Conservation (phyloP, 805 yeast genomes). For the Saccharomyces cerevisiae region DNA sequence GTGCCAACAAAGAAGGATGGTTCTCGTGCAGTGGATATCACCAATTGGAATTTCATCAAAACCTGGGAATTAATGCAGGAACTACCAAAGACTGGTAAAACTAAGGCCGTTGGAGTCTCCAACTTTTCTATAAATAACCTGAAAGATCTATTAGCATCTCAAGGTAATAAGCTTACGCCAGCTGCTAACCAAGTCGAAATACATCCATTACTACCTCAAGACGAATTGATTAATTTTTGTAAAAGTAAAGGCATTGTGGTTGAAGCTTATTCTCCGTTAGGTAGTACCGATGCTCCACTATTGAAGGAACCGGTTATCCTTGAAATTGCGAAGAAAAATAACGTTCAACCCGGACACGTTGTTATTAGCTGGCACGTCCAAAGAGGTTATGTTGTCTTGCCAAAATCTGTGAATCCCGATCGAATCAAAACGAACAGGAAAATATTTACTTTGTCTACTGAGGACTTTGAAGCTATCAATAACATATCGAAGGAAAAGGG, state of each 20-base stretch:
- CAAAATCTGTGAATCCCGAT: slow-evolving; percentile 36
- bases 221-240: slow-evolving; percentile 43
- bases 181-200: slow-evolving; percentile 65
- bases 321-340: slow-evolving; percentile 35
- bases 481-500: slow-evolving; percentile 16
- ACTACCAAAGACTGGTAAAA: slow-evolving; percentile 40
- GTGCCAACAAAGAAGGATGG: slow-evolving; percentile 33
- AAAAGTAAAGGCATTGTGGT: slow-evolving; percentile 42
- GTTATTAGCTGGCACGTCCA: slow-evolving; percentile 47
- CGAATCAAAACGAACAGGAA: slow-evolving; percentile 33
- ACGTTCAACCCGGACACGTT: slow-evolving; percentile 38
- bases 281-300: slow-evolving; percentile 48
- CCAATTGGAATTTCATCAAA: slow-evolving; percentile 36
- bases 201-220: slow-evolving; percentile 62
- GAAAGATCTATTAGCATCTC: slow-evolving; percentile 38
- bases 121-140: slow-evolving; percentile 50
- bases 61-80: slow-evolving; percentile 58
- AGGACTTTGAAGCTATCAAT: slow-evolving; percentile 27
- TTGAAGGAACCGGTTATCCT: slow-evolving; percentile 36
- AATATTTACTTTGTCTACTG: slow-evolving; percentile 25
- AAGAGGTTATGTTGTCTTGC: slow-evolving; percentile 45
- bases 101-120: slow-evolving; percentile 64
- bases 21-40: not conserved
- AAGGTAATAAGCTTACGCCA: slow-evolving; percentile 46
- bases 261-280: slow-evolving; percentile 72